Conservation (phyloP, 352 stramenopile genomes). For the Globisporangium nunn region DNA sequence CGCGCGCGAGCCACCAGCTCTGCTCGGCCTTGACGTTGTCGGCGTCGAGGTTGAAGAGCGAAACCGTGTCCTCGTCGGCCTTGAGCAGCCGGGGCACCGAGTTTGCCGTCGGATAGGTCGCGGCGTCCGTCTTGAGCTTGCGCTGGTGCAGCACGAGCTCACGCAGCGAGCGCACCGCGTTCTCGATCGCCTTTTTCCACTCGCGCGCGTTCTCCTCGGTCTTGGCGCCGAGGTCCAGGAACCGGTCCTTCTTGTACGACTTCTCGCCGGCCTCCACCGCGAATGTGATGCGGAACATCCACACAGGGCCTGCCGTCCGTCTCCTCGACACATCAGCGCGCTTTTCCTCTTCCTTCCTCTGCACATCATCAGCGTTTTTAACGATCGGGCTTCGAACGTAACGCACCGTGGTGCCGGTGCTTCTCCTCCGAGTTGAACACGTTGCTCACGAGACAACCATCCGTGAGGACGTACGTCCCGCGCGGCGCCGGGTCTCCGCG, state of each 20-base stretch:
- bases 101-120: slow-evolving; percentile 63
- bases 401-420: slow-evolving; percentile 71
- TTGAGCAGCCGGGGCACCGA: slow-evolving; percentile 63
- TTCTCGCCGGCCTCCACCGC: slow-evolving; percentile 67
- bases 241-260: slow-evolving; percentile 86
- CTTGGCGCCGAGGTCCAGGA: slow-evolving; percentile 82
- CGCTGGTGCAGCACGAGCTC: slow-evolving; percentile 69
- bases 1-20: slow-evolving; percentile 78
- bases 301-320: slow-evolving; percentile 35
- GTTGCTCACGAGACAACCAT: slow-evolving; percentile 64
- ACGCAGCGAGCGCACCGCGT: slow-evolving; percentile 65
- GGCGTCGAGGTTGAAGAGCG: slow-evolving; percentile 81
- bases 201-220: slow-evolving; percentile 74
- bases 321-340: too few relatives aligned
- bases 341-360: too few relatives aligned
- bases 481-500: slow-evolving; percentile 72
- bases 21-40: slow-evolving; percentile 81
- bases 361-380: too few relatives aligned
- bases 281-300: slow-evolving; percentile 89
- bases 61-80: slow-evolving; percentile 77
- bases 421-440: slow-evolving; percentile 88
- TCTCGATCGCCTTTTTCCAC: slow-evolving; percentile 77
- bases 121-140: slow-evolving; percentile 70
- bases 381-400: too few relatives aligned
- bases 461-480: slow-evolving; percentile 81